These are phyloP conservation scores for Hippophae gyantsensis DNA, from an alignment of 306 rosid genomes.

Conservation along the genomic window DNA sequence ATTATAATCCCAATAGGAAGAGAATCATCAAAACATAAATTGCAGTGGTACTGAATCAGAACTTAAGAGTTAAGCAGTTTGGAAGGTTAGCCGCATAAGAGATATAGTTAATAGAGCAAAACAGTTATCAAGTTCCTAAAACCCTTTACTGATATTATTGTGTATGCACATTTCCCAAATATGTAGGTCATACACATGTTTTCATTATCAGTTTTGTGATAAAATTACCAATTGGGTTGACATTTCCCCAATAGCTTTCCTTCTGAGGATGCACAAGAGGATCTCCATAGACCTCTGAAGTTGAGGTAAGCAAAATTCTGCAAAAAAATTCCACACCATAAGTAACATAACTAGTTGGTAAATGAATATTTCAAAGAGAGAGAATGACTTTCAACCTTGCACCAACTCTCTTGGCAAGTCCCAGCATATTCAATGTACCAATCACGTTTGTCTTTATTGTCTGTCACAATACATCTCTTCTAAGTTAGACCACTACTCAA, in stretches of 20 bases:
- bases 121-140: no score
- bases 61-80: no score
- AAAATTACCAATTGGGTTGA: slow-evolving; percentile 79
- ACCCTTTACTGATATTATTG: no score
- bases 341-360: slow-evolving; percentile 15
- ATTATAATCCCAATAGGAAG: no score
- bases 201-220: background rate
- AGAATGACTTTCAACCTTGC: slow-evolving; percentile 52
- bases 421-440: slow-evolving; percentile 96
- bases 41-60: no score
- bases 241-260: slow-evolving; percentile 97
- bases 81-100: no score
- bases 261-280: slow-evolving; percentile 94
- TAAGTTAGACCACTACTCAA: slow-evolving; percentile 10
- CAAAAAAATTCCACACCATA: slow-evolving; percentile 17
- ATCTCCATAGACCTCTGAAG: slow-evolving; percentile 97
- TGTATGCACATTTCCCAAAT: no score
- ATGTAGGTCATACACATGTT: no score
- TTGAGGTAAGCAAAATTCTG: slow-evolving; percentile 97
- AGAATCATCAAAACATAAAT: no score
- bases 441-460: slow-evolving; percentile 96
- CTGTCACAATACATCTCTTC: slow-evolving; percentile 31
- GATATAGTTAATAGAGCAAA: no score
- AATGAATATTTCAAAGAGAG: background rate
- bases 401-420: slow-evolving; percentile 97